A percentile compares a stretch with the other conserved stretches of the same genome.
Conservation (phyloP, 2,329 filamentous ascomycete genomes). For the Ceratocystis alfenasii region DNA sequence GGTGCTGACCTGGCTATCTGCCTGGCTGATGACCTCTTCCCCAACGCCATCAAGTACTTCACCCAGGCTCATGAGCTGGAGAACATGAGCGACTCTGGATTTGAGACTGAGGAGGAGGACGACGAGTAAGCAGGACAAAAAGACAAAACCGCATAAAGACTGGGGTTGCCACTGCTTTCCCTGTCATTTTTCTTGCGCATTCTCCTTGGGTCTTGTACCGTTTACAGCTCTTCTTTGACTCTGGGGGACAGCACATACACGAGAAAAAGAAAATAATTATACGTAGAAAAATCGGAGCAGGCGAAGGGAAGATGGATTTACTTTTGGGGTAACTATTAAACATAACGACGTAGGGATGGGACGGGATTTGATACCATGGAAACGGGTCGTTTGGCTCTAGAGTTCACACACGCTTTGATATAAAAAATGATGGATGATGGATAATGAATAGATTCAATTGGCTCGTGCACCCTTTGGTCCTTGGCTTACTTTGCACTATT, state of each 20-base stretch:
- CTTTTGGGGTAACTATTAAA: constrained; percentile 10
- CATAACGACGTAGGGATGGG: not conserved
- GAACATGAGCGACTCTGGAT: constrained; percentile 55
- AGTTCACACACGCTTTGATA: constrained; percentile 21
- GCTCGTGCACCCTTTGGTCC: constrained; percentile 14
- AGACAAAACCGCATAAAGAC: not conserved
- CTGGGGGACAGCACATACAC: constrained; percentile 3
- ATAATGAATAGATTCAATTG: constrained; percentile 21
- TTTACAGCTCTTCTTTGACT: constrained; percentile 6
- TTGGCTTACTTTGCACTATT: not conserved
- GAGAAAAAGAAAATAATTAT: constrained; percentile 6
- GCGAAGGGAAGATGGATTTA: not conserved
- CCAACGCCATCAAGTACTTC: constrained; percentile 80
- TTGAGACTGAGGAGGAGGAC: constrained; percentile 46
- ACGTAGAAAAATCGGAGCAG: not conserved
- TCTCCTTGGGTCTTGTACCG: constrained; percentile 1
- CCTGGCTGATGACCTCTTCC: constrained; percentile 80
- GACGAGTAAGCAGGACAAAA: constrained; percentile 25
- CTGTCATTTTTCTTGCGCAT: not conserved
- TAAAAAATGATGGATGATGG: constrained; percentile 15
- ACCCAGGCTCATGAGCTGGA: constrained; percentile 68
- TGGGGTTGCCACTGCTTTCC: not conserved
- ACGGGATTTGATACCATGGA: constrained; percentile 20
- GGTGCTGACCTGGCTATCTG: constrained; percentile 72
- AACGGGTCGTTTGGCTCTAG: constrained; percentile 18